Conservation (phyloP, 148 eudicot species). For the Rhododendron griersonianum region DNA sequence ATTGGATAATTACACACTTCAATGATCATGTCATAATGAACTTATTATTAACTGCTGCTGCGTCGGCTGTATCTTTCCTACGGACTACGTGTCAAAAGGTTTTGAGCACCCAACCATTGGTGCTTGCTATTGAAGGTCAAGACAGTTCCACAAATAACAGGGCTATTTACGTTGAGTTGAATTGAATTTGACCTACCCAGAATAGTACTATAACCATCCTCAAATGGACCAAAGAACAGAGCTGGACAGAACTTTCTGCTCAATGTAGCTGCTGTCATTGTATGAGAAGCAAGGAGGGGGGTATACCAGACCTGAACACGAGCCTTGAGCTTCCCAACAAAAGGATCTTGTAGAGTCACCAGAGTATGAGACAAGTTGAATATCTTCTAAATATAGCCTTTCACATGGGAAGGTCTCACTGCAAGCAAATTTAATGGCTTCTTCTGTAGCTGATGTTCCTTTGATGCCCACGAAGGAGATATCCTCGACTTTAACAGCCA, state of each 20-base stretch:
- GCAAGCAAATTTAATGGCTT: slow-evolving; percentile 73
- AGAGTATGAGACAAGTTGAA: slow-evolving; percentile 43
- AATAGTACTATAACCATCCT: neutral
- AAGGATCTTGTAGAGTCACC: slow-evolving; percentile 43
- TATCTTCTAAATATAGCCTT: slow-evolving; percentile 59
- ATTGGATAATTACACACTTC: neutral
- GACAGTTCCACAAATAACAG: neutral
- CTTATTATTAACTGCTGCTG: neutral
- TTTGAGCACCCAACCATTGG: neutral
- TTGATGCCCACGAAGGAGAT: slow-evolving; percentile 59
- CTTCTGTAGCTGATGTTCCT: slow-evolving; percentile 79
- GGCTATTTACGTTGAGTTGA: neutral
- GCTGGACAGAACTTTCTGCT: slow-evolving; percentile 18
- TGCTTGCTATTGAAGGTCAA: neutral
- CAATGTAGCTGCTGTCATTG: slow-evolving; percentile 17
- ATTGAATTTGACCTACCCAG: neutral
- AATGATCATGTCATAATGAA: neutral
- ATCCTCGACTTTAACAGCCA: slow-evolving; percentile 46
- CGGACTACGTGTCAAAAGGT: neutral
- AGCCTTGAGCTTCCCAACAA: slow-evolving; percentile 89
- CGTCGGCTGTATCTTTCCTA: neutral
- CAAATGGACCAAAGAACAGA: slow-evolving; percentile 20
- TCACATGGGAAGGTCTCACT: slow-evolving; percentile 76
- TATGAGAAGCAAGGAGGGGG: slow-evolving; percentile 65
- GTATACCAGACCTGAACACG: slow-evolving; percentile 49